Percentiles rank a stretch among this genome's conserved stretches.
These are phyloP conservation scores for Neocucurbitaria cava DNA, from an alignment of 2,329 filamentous ascomycete genomes.

Conservation along the genomic window DNA sequence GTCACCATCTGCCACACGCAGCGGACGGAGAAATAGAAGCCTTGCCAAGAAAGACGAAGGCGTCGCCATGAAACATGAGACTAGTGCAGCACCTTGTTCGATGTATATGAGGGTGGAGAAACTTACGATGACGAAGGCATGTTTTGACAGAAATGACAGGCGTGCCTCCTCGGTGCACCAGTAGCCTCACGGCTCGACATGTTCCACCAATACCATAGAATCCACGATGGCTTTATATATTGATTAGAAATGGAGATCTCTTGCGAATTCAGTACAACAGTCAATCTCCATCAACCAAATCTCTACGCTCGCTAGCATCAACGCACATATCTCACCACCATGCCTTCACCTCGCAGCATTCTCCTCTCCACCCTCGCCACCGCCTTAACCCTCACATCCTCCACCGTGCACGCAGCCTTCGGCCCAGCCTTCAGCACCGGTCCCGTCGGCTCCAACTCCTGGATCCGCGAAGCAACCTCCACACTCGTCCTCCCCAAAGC, in stretches of 20 bases:
- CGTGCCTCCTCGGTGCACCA: background rate
- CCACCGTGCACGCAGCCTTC: constrained; percentile 25
- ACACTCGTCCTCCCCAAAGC: constrained; percentile 53
- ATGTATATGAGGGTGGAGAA: background rate
- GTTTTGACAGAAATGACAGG: background rate
- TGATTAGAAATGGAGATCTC: background rate
- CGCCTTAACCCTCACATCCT: constrained; percentile 6
- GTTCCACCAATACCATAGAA: too few species aligned
- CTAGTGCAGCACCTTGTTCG: background rate
- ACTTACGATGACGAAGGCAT: background rate
- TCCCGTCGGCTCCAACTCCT: constrained; percentile 50
- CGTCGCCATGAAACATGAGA: background rate
- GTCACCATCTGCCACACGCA: background rate
- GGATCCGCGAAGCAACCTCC: constrained; percentile 55
- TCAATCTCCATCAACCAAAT: too few species aligned
- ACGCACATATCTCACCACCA: background rate
- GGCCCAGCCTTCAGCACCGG: constrained; percentile 48
- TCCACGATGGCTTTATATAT: too few species aligned
- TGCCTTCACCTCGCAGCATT: constrained; percentile 23
- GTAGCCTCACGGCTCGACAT: too few species aligned
- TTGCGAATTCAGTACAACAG: background rate
- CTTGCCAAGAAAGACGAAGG: background rate
- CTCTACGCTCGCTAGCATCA: background rate
- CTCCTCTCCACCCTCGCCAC: constrained; percentile 13
- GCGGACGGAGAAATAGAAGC: background rate